Base-by-base conservation (phyloP, 2,329 filamentous ascomycete species). In the Arthrobotrys sinensis region DNA sequence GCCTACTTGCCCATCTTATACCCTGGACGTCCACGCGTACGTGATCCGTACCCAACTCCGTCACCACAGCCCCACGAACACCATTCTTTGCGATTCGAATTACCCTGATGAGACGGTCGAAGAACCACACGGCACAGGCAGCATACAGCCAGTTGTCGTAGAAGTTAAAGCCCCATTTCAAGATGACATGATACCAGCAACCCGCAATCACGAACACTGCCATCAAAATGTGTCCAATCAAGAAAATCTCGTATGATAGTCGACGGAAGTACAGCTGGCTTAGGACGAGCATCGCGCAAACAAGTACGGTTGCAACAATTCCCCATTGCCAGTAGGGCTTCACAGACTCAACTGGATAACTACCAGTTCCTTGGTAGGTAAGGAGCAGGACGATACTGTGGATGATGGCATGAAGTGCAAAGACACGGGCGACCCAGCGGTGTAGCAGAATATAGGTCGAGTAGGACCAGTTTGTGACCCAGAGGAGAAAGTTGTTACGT, bases 361-460 rank as follows among this genome's bases (percentile, higher is more conserved):
- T 81, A 0, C 82, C 82, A 11, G 53, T 45, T 4, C 81, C 80
- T 4, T 83, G 79, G 76, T 85, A 84, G 0, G 84, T 78, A 2
- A 82, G 80, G 0, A 88, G 82, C 40, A 83, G 84, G 14, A 87
- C 80, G n/a, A 86, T 81, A 0, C 85, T 85, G 81, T 89, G 88
- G 0, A 88, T 53, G 7, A 85, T 81, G 0, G 85, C 86, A 55
- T 89, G 84, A 0, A 88, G 52, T 0, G 85, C 84, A 28, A 83
- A 85, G 6, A 88, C 82, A 21, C 84, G 82, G 0, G 86, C 87
- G 0, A 87, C 82, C 86, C 86, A 88, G 10, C 87, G 84, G 77
- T 89, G 87, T 0, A 88, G 82, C 0, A 88, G 81, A 2, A 88
- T 76, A 65, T 84, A 88, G 0, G 87, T 88, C 0, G 84, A 84